Evolutionary conservation across 352 stramenopile species (phyloP), one percentile per base, ranked within the genome.

Genomic region (Pythium folliculosum): DNA sequence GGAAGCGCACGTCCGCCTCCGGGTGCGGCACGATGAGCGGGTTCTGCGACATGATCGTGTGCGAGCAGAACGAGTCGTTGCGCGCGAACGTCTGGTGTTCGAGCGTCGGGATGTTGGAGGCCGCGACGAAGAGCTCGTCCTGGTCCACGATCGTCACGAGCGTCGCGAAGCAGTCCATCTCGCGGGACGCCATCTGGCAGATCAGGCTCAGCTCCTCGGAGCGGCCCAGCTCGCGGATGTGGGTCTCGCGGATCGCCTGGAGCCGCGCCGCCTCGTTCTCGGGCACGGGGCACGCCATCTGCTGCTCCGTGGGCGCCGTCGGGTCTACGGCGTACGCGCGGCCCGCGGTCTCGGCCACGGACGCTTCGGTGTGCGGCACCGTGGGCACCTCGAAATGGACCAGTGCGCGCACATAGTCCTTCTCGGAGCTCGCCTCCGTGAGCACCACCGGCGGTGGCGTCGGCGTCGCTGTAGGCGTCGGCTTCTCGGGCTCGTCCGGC

Each of bases 121-220:
- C 77, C 50, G 84, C 63, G 22, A 90, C 75, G 59, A 82, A 75
- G 43, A 82, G 52, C 30, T 82, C 66, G n/a, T 83, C 61, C 22
- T 76, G 68, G 45, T 82, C 75, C 30, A 92, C 77, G 51, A 92
- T 70, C 45, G 81, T 92, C 65, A 92, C 76, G 61, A 86, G 73
- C 48, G 71, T 86, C 21, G 80, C 72, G 13, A 77, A 77, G 57
- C 81, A 90, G 49, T 66, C 70, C 12, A 92, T 75, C 57, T 90
- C 80, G 30, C 77, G 80, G 3, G 71, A 67, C 23, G 78, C 82
- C 51, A 92, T 68, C 2, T 75, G 75, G 60, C 84, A 92, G 51
- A 92, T 86, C 53, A 90, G 82, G 16, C 76, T 78, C n/a, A 92
- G 75, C 62, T 92, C 84, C 8, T 87, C 78, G 14, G 77, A 75